Evolutionary conservation across 2,329 filamentous ascomycete species (phyloP).

Genomic region (Amesomyces nigricolor): DNA sequence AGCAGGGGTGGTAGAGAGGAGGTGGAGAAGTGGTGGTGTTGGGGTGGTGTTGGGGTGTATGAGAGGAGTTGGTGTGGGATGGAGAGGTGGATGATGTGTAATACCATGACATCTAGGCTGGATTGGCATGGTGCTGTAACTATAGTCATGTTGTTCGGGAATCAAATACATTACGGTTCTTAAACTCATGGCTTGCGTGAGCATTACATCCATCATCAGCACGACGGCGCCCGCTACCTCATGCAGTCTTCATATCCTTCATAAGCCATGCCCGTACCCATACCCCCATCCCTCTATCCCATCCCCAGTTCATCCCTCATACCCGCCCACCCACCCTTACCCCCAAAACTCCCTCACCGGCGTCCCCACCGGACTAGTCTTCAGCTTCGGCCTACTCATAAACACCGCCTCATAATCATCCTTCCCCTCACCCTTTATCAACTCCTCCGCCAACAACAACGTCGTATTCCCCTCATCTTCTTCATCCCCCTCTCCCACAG

Average conservation of each 20-base stretch:
- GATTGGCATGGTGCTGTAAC: too few species aligned
- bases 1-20: slow-evolving; percentile 65
- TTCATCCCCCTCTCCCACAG: slow-evolving; percentile 42
- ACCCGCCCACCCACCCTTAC: not conserved
- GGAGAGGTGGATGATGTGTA: not conserved
- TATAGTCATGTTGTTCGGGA: too few species aligned
- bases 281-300: not conserved
- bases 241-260: not conserved
- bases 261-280: not conserved
- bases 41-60: not conserved
- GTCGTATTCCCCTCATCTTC: slow-evolving; percentile 34
- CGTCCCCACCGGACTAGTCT: slow-evolving; percentile 61
- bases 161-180: too few species aligned
- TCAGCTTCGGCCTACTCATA: slow-evolving; percentile 74
- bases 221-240: too few species aligned
- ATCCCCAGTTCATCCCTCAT: too few species aligned
- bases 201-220: too few species aligned
- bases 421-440: slow-evolving; percentile 56
- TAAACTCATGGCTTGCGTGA: too few species aligned
- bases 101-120: too few species aligned
- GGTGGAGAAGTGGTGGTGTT: not conserved
- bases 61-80: not conserved
- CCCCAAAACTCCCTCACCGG: slow-evolving; percentile 33
- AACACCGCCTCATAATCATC: slow-evolving; percentile 78
- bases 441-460: slow-evolving; percentile 57